Conservation (phyloP, 495 filamentous ascomycete species). For the Aspergillus haitiensis region DNA sequence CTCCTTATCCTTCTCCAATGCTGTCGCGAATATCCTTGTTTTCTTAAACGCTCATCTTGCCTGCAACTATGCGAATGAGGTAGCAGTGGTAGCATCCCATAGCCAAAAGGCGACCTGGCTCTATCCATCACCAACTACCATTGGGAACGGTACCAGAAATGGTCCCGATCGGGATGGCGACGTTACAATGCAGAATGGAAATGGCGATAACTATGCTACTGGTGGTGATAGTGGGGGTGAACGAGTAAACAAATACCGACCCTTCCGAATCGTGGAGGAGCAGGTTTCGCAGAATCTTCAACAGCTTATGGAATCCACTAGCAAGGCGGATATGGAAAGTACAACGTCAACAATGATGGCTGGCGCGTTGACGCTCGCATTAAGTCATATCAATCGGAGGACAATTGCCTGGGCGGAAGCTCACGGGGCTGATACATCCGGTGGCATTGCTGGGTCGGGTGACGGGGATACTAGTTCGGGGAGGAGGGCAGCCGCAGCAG, state of each 20-base stretch:
- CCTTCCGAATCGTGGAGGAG: slow-evolving; percentile 81
- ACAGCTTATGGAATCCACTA: slow-evolving; percentile 65
- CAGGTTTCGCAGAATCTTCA: slow-evolving; percentile 71
- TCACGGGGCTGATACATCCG: slow-evolving; percentile 41
- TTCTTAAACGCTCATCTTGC: slow-evolving; percentile 96
- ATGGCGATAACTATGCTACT: neutral
- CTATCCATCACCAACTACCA: slow-evolving; percentile 60
- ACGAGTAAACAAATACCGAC: slow-evolving; percentile 87
- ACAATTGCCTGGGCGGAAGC: slow-evolving; percentile 49
- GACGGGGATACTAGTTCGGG: slow-evolving; percentile 30
- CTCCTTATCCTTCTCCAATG: slow-evolving; percentile 78
- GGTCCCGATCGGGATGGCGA: slow-evolving; percentile 37
- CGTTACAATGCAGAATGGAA: slow-evolving; percentile 33
- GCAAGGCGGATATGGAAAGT: slow-evolving; percentile 53
- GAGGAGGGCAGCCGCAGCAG: slow-evolving; percentile 41
- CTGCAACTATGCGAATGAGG: slow-evolving; percentile 86
- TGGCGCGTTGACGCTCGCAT: slow-evolving; percentile 84
- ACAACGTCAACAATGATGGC: slow-evolving; percentile 79
- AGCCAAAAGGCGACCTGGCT: slow-evolving; percentile 81
- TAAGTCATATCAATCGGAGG: slow-evolving; percentile 78
- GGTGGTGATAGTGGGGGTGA: neutral
- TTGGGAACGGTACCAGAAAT: slow-evolving; percentile 1
- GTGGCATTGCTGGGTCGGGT: slow-evolving; percentile 22
- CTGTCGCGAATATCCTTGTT: slow-evolving; percentile 86
- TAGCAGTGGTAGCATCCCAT: slow-evolving; percentile 90